These are phyloP conservation scores for Cyclotella atomus DNA, from an alignment of 108 stramenopile genomes.

Conservation along the genomic window DNA sequence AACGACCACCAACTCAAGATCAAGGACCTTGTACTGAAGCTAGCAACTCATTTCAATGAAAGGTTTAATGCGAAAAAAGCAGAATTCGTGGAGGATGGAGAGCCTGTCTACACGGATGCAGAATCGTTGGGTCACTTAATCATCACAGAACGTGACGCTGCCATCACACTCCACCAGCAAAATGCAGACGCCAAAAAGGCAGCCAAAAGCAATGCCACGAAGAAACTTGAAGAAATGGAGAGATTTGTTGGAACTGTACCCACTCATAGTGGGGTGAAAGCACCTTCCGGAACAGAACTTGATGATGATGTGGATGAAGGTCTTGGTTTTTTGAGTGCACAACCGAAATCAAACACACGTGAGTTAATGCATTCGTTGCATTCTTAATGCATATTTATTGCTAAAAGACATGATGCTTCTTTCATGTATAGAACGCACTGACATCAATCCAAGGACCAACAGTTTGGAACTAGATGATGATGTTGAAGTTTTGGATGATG, in stretches of 20 bases:
- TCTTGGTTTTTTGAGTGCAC: neutral
- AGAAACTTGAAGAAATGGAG: neutral
- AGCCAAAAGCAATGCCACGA: neutral
- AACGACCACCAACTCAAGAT: neutral
- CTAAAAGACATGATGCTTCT: neutral
- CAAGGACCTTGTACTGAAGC: neutral
- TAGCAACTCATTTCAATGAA: neutral
- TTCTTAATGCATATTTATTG: neutral
- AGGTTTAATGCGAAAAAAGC: neutral
- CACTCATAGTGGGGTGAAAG: neutral
- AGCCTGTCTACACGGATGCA: neutral
- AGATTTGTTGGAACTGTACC: neutral
- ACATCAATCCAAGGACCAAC: neutral
- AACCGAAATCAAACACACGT: neutral
- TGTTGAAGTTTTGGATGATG: neutral
- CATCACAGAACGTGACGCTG: neutral
- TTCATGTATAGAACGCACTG: neutral
- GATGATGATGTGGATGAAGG: neutral
- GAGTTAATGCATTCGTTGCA: neutral
- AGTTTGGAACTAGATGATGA: neutral
- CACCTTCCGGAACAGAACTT: neutral
- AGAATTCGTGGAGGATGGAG: neutral
- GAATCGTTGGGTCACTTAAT: neutral
- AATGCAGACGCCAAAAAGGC: neutral
- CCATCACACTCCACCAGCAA: neutral